Percentiles rank a stretch among this genome's conserved stretches.
Conservation (phyloP, 73 alveolate genomes). For the Uronychia binucleata region DNA sequence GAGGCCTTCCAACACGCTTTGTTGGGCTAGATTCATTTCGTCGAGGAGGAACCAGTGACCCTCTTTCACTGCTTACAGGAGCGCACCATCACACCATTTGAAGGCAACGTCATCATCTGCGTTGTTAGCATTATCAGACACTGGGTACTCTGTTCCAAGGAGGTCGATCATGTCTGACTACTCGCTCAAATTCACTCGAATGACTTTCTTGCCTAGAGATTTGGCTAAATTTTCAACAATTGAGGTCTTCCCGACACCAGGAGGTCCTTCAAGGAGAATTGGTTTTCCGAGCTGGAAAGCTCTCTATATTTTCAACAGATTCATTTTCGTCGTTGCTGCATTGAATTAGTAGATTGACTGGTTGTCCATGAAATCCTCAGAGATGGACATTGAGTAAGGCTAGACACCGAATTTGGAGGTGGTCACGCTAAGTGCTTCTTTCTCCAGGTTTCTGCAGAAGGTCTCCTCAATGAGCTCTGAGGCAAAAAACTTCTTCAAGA, state of each 20-base stretch:
- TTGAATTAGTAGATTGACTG: slow-evolving; percentile 58
- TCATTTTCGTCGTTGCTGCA: slow-evolving; percentile 71
- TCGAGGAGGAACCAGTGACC: slow-evolving; percentile 95
- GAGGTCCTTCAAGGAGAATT: slow-evolving; percentile 94
- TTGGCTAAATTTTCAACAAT: slow-evolving; percentile 89
- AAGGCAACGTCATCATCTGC: slow-evolving; percentile 65
- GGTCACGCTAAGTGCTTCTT: too few relatives aligned
- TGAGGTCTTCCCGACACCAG: slow-evolving; percentile 98
- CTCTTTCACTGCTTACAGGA: slow-evolving; percentile 88
- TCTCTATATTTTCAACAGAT: slow-evolving; percentile 75
- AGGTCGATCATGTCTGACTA: slow-evolving; percentile 98
- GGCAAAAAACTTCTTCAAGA: too few relatives aligned
- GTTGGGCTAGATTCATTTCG: slow-evolving; percentile 95
- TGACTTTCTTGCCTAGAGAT: slow-evolving; percentile 71
- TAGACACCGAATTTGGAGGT: too few relatives aligned
- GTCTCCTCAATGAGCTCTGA: too few relatives aligned
- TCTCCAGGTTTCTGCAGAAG: too few relatives aligned
- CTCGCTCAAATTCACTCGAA: slow-evolving; percentile 93
- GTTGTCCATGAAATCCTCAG: too few relatives aligned
- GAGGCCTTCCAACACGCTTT: slow-evolving; percentile 97
- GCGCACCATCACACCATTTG: slow-evolving; percentile 95
- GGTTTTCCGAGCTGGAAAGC: slow-evolving; percentile 83
- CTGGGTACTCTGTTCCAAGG: slow-evolving; percentile 97
- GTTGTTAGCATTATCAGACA: slow-evolving; percentile 26
- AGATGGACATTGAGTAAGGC: too few relatives aligned